Percentiles rank a stretch among this genome's conserved stretches.
phyloP scores from a whole-genome alignment of 352 stramenopile species.

The Phytopythium cucurbitacearum region DNA sequence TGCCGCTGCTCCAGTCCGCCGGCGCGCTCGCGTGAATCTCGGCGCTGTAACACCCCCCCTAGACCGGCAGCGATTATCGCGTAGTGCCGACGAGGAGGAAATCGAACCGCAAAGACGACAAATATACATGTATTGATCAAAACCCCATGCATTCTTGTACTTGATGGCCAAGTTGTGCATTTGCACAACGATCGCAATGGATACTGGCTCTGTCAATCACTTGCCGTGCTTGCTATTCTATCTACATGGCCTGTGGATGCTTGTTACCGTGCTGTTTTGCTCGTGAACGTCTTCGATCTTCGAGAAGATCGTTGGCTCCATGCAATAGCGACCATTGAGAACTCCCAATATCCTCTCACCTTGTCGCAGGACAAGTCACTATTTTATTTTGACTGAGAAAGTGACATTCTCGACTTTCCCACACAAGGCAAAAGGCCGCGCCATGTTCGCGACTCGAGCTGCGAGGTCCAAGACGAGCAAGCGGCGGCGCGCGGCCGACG shows the following conservation, averaged over 20 bases:
- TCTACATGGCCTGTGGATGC: not conserved
- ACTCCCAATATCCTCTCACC: no score
- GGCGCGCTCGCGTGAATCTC: constrained; percentile 30
- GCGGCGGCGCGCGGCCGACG: constrained; percentile 30
- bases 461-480: constrained; percentile 49
- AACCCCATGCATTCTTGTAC: not conserved
- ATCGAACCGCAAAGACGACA: no score
- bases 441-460: constrained; percentile 36
- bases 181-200: no score
- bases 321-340: no score
- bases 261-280: no score
- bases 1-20: constrained; percentile 81
- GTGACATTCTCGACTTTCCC: constrained; percentile 8
- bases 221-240: constrained; percentile 3
- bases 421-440: not conserved
- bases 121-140: not conserved
- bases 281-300: no score
- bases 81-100: no score
- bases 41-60: constrained; percentile 9
- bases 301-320: no score
- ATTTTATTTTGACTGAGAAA: not conserved
- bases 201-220: constrained; percentile 2
- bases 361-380: no score
- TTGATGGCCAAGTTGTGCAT: not conserved
- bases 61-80: no score